Percentiles rank a stretch among this genome's conserved stretches.
Evolutionary conservation across 139 green algal genomes (phyloP).

Genomic region (Volvox africanus): DNA sequence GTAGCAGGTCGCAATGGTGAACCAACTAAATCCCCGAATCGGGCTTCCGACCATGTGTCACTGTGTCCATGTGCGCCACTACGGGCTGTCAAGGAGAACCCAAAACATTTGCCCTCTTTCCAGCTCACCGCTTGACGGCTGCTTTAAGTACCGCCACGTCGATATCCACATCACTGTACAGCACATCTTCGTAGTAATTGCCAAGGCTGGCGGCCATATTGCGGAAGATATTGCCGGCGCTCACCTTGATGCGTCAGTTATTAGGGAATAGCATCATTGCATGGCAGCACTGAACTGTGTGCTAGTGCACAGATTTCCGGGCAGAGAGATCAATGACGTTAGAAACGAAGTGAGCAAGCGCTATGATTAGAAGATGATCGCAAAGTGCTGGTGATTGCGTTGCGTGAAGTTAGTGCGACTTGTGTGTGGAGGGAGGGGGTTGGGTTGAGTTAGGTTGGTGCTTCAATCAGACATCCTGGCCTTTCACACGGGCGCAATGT

Average conservation of each 20-base stretch:
- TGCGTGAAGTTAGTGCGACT: neutral
- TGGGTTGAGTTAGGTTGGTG: too few relatives aligned
- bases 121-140: slow-evolving; percentile 20
- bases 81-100: too few relatives aligned
- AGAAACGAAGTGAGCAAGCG: neutral
- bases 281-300: too few relatives aligned
- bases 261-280: neutral
- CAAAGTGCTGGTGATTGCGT: neutral
- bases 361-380: neutral
- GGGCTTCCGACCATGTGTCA: neutral
- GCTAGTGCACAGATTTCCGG: neutral
- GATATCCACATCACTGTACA: slow-evolving; percentile 32
- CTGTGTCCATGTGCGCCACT: too few relatives aligned
- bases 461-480: too few relatives aligned
- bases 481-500: too few relatives aligned
- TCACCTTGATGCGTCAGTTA: neutral
- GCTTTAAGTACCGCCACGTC: slow-evolving; percentile 21
- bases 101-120: neutral
- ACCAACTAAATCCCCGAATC: too few relatives aligned
- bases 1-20: neutral
- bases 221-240: slow-evolving; percentile 33
- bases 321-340: neutral
- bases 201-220: slow-evolving; percentile 24
- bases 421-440: too few relatives aligned
- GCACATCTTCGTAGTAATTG: slow-evolving; percentile 46